Percentiles rank a stretch among this genome's conserved stretches.
Conservation (phyloP, 805 yeast species). For the Lipomyces kockii region DNA sequence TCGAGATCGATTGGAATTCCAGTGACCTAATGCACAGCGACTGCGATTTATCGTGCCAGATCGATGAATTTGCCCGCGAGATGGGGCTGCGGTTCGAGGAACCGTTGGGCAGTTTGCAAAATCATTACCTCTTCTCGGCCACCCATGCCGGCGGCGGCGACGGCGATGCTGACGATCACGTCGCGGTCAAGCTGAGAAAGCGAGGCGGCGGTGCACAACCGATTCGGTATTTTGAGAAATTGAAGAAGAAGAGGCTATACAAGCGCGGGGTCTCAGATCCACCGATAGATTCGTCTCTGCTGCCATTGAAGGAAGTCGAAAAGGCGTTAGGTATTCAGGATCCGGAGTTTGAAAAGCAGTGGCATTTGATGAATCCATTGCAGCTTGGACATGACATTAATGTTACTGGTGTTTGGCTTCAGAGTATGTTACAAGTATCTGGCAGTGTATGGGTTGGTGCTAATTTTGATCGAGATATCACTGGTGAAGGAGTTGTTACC, state of each 20-base stretch:
- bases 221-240: conserved; percentile 22
- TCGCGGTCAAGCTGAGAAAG: background rate
- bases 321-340: conserved; percentile 71
- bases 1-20: conserved; percentile 32
- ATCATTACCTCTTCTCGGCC: conserved; percentile 31
- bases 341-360: conserved; percentile 81
- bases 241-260: conserved; percentile 19
- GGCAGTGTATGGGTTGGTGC: background rate
- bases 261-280: conserved; percentile 16
- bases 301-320: conserved; percentile 29
- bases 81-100: conserved; percentile 31
- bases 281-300: conserved; percentile 60
- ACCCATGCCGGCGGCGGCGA: conserved; percentile 4
- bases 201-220: conserved; percentile 6
- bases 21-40: conserved; percentile 4
- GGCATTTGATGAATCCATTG: conserved; percentile 84
- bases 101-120: conserved; percentile 22
- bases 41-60: background rate
- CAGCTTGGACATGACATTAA: conserved; percentile 85
- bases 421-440: conserved; percentile 45
- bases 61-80: conserved; percentile 19
- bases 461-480: conserved; percentile 50
- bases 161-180: background rate
- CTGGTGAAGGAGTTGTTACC: conserved; percentile 81
- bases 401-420: conserved; percentile 82